Evolutionary conservation across 1,284 basidiomycete genomes (phyloP).

Genomic region (Malassezia obtusa): DNA sequence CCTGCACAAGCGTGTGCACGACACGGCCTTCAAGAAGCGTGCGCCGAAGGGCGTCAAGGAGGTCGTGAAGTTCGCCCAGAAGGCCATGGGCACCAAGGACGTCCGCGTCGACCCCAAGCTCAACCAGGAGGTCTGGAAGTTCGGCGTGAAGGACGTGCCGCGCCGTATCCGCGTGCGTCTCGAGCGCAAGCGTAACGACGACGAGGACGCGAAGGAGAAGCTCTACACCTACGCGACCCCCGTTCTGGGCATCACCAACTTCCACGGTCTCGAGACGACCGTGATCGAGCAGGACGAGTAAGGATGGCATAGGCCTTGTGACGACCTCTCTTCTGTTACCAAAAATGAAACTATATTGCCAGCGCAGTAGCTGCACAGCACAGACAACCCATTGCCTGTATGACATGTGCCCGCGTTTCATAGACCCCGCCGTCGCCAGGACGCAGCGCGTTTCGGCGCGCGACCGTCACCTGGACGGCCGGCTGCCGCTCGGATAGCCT

Average conservation of each 20-base stretch:
- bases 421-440: too few species aligned
- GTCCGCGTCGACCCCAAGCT: slow-evolving; percentile 48
- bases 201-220: slow-evolving; percentile 49
- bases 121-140: slow-evolving; percentile 48
- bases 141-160: slow-evolving; percentile 47
- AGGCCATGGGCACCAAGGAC: slow-evolving; percentile 48
- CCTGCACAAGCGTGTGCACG: slow-evolving; percentile 47
- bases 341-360: slow-evolving; percentile 11
- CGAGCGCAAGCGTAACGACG: slow-evolving; percentile 49
- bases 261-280: slow-evolving; percentile 45
- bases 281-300: slow-evolving; percentile 44
- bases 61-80: slow-evolving; percentile 45
- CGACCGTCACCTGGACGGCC: neutral
- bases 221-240: slow-evolving; percentile 46
- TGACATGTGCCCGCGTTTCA: slow-evolving; percentile 57
- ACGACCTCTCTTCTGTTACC: slow-evolving; percentile 1
- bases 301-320: neutral
- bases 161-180: slow-evolving; percentile 44
- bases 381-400: too few species aligned
- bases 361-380: too few species aligned
- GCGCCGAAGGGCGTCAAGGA: slow-evolving; percentile 47
- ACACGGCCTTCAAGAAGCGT: slow-evolving; percentile 45
- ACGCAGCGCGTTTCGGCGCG: too few species aligned
- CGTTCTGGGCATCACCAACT: slow-evolving; percentile 44
- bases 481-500: slow-evolving; percentile 54